A percentile compares a stretch with the other conserved stretches of the same genome.
phyloP scores from a whole-genome alignment of 2,329 filamentous ascomycete species.

The Botrytis cinerea region DNA sequence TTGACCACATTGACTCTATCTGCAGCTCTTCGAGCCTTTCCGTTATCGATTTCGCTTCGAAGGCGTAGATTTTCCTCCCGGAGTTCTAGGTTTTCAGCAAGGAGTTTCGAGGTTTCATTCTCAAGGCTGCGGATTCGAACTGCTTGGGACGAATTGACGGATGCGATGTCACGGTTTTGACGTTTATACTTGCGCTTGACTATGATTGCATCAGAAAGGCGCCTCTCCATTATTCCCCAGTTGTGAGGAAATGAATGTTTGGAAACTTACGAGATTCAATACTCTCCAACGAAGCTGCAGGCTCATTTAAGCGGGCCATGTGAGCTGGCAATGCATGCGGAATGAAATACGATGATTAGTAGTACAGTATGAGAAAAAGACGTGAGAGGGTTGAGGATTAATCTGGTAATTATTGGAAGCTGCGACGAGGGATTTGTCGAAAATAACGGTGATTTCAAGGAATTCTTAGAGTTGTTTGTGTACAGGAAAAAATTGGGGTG shows the following conservation, averaged over 20 bases:
- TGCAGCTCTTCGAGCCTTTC: slow-evolving; percentile 58
- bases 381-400: background rate
- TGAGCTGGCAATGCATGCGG: slow-evolving; percentile 36
- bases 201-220: slow-evolving; percentile 42
- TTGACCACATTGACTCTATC: slow-evolving; percentile 71
- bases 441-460: slow-evolving; percentile 1
- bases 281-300: slow-evolving; percentile 65
- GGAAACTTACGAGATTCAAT: slow-evolving; percentile 65
- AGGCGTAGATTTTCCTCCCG: slow-evolving; percentile 70
- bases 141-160: slow-evolving; percentile 75
- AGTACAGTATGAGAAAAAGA: background rate
- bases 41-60: slow-evolving; percentile 66
- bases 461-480: slow-evolving; percentile 2
- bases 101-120: slow-evolving; percentile 70
- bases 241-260: slow-evolving; percentile 5
- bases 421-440: background rate
- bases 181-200: slow-evolving; percentile 78
- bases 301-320: slow-evolving; percentile 83
- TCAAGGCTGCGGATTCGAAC: slow-evolving; percentile 76
- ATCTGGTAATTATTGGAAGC: slow-evolving; percentile 13
- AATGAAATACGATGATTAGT: slow-evolving; percentile 22
- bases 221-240: slow-evolving; percentile 12
- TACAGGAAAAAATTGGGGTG: slow-evolving; percentile 23
- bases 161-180: slow-evolving; percentile 82
- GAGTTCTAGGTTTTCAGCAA: slow-evolving; percentile 77